Evolutionary conservation across 257 asterid species (phyloP).

Genomic region (Plectranthus barbatus): DNA sequence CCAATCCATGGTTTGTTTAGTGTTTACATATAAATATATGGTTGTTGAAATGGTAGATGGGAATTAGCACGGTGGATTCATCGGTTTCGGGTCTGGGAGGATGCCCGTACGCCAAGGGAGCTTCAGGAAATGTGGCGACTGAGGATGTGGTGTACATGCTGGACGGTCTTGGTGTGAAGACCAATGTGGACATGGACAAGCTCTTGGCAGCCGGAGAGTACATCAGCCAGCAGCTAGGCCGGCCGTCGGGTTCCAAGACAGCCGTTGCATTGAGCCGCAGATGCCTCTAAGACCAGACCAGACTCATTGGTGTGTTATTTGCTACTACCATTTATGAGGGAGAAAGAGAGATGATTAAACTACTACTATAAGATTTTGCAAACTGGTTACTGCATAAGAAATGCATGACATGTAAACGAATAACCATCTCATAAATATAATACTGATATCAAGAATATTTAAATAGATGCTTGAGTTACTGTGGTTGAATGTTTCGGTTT

Average conservation of each 20-base stretch:
- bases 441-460: background rate
- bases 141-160: conserved; percentile 96
- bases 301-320: too few relatives aligned
- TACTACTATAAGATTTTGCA: background rate
- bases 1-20: background rate
- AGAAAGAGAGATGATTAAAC: too few relatives aligned
- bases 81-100: conserved; percentile 87
- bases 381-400: background rate
- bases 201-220: conserved; percentile 74
- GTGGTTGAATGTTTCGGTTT: background rate
- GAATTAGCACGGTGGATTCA: conserved; percentile 81
- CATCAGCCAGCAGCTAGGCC: conserved; percentile 55
- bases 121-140: conserved; percentile 87
- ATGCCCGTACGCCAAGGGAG: conserved; percentile 90
- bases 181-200: conserved; percentile 54
- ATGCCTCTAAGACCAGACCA: conserved; percentile 36
- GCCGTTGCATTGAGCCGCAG: conserved; percentile 57
- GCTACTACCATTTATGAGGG: too few relatives aligned
- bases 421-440: background rate
- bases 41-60: conserved; percentile 46
- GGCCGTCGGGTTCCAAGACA: conserved; percentile 71
- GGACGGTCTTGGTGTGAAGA: conserved; percentile 62
- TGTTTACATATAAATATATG: too few relatives aligned
- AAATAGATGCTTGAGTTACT: background rate
- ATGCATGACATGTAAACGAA: too few relatives aligned